Conservation (phyloP, 2,329 filamentous ascomycete species). For the Talaromyces islandicus region DNA sequence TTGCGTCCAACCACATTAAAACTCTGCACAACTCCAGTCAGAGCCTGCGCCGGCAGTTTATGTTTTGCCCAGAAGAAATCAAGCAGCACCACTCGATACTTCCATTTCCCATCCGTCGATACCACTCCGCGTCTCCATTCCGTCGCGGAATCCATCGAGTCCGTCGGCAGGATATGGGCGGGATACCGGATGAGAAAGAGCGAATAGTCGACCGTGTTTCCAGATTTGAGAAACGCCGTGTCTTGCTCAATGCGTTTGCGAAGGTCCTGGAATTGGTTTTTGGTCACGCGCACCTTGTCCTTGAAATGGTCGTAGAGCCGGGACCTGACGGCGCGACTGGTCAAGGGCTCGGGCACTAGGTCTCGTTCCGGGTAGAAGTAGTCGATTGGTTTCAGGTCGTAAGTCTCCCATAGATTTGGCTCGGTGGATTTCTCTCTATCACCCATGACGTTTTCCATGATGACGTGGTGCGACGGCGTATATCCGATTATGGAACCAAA, state of each 20-base stretch:
- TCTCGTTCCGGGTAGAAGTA: slow-evolving; percentile 75
- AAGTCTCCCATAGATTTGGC: slow-evolving; percentile 59
- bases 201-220: slow-evolving; percentile 69
- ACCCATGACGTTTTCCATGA: slow-evolving; percentile 71
- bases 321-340: slow-evolving; percentile 59
- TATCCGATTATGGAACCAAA: slow-evolving; percentile 56
- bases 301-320: slow-evolving; percentile 63
- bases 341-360: slow-evolving; percentile 57
- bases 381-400: slow-evolving; percentile 66
- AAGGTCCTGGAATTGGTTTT: slow-evolving; percentile 52
- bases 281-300: slow-evolving; percentile 56
- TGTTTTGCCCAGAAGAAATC: slow-evolving; percentile 79
- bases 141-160: slow-evolving; percentile 23
- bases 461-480: slow-evolving; percentile 64
- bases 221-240: slow-evolving; percentile 55
- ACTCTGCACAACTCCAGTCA: slow-evolving; percentile 59
- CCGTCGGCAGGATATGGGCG: slow-evolving; percentile 27
- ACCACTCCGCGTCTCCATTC: slow-evolving; percentile 58
- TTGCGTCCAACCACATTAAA: slow-evolving; percentile 60
- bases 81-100: slow-evolving; percentile 61
- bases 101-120: slow-evolving; percentile 58
- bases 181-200: slow-evolving; percentile 62
- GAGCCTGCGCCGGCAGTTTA: slow-evolving; percentile 57
- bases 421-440: slow-evolving; percentile 46
- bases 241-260: slow-evolving; percentile 53